Evolutionary conservation across 768 basidiomycete species (phyloP).

Genomic region (Suillus brevipes): DNA sequence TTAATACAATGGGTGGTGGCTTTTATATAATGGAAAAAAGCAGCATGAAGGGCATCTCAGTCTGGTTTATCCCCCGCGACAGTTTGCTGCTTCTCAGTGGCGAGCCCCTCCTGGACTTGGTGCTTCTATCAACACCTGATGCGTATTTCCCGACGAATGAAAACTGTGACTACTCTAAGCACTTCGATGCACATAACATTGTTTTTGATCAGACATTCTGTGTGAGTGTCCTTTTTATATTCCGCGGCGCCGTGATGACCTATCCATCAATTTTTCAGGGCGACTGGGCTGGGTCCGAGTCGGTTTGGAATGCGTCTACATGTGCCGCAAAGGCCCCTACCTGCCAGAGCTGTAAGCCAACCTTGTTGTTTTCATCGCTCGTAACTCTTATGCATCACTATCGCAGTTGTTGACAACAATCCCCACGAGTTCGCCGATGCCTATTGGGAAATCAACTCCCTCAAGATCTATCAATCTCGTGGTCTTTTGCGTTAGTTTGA

Average conservation of each 20-base stretch:
- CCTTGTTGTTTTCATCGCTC: not conserved
- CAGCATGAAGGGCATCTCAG: constrained; percentile 42
- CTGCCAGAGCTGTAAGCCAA: constrained; percentile 49
- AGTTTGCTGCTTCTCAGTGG: constrained; percentile 32
- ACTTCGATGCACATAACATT: constrained; percentile 53
- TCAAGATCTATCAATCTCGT: constrained; percentile 49
- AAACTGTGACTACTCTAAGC: constrained; percentile 51
- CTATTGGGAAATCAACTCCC: constrained; percentile 68
- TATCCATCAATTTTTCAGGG: constrained; percentile 35
- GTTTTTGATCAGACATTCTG: constrained; percentile 66
- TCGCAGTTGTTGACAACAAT: constrained; percentile 56
- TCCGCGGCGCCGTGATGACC: not conserved
- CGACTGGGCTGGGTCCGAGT: constrained; percentile 47
- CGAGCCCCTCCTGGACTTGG: not conserved
- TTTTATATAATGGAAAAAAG: constrained; percentile 56
- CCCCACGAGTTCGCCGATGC: constrained; percentile 59
- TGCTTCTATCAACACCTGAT: constrained; percentile 34
- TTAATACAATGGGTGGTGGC: constrained; percentile 59
- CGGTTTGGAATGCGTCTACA: constrained; percentile 39
- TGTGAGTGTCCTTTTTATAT: constrained; percentile 37
- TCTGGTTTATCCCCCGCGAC: constrained; percentile 63
- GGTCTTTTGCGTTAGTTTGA: constrained; percentile 5
- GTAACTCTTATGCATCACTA: not conserved
- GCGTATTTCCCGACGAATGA: constrained; percentile 43
- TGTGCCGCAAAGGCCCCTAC: constrained; percentile 34